Conservation (phyloP, 768 basidiomycete species). For the Chalciporus chontae region DNA sequence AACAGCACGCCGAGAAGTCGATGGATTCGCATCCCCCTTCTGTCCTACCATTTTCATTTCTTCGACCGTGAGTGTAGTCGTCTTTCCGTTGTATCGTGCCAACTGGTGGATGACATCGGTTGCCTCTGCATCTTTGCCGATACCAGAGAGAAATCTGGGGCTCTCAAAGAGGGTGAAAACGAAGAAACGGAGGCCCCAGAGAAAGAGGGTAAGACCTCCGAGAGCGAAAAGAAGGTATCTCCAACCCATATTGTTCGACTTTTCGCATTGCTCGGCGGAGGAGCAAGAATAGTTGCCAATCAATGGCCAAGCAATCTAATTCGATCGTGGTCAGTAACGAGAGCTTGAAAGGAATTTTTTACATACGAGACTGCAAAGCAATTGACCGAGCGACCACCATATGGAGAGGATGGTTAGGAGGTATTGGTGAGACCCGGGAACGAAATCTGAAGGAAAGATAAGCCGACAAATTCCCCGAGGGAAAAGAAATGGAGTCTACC, state of each 20-base stretch:
- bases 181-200: constrained; percentile 53
- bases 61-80: constrained; percentile 40
- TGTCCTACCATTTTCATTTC: constrained; percentile 37
- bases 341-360: background rate
- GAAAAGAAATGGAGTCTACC: constrained; percentile 27
- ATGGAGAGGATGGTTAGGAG: constrained; percentile 54
- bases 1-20: constrained; percentile 17
- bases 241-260: constrained; percentile 60
- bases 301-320: constrained; percentile 56
- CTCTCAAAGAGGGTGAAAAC: constrained; percentile 53
- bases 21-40: constrained; percentile 7
- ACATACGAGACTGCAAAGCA: constrained; percentile 45
- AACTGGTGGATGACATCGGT: constrained; percentile 45
- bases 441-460: constrained; percentile 38
- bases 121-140: constrained; percentile 50
- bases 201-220: constrained; percentile 48
- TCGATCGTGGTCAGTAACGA: background rate
- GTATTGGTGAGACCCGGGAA: constrained; percentile 55
- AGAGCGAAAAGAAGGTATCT: constrained; percentile 54
- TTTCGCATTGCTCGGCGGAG: constrained; percentile 32
- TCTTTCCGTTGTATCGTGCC: constrained; percentile 47
- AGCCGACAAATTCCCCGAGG: background rate
- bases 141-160: constrained; percentile 54
- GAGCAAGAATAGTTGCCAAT: constrained; percentile 54
- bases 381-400: constrained; percentile 59